Base-by-base conservation (phyloP, 1,284 basidiomycete species). In the Polyporus tsugae region DNA sequence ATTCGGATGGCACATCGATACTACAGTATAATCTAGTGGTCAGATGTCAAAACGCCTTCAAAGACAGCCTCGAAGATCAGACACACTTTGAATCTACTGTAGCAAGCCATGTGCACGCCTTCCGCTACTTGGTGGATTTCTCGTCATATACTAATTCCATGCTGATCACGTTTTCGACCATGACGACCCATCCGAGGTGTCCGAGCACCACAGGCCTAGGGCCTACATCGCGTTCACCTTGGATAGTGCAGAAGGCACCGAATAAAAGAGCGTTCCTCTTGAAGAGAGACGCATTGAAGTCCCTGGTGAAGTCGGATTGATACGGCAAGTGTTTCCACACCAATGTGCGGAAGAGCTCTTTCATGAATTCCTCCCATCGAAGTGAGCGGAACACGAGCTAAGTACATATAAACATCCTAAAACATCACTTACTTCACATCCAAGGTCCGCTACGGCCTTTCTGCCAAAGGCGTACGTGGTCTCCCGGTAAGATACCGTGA, bases 131-230 rank as follows among this genome's bases (percentile, higher is more conserved):
- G 29, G 1, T 29, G 29, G 29, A 29, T 1, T 29, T 29, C 29
- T 29, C 29, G 29, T 29, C 29, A 29, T 29, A 29, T 29, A 29
- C 29, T 29, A 29, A 1, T 29, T 29, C 29, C 29, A 60, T 29
- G 19, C 39, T 39, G 59, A 60, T n/a, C 38, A 60, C n/a, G 22
- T 60, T 60, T 22, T 25, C 4, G 25, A 60, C 39, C 38, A 60
- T 60, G 19, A 25, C 59, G 0, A 7, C 39, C 59, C 59, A 60
- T 11, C 59, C 59, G 5, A 39, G 1, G 9, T 1, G 15, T 7
- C 39, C 38, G 59, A 60, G 38, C 6, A 11, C 9, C 5, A 60
- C 39, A n/a, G n/a, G n/a, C n/a, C n/a, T n/a, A n/a, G 59, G 59
- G 7, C 38, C 59, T 0, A 25, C 59, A 29, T 60, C 59, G n/a